Conservation (phyloP, 2,329 filamentous ascomycete species). For the Calonectria hongkongensis region DNA sequence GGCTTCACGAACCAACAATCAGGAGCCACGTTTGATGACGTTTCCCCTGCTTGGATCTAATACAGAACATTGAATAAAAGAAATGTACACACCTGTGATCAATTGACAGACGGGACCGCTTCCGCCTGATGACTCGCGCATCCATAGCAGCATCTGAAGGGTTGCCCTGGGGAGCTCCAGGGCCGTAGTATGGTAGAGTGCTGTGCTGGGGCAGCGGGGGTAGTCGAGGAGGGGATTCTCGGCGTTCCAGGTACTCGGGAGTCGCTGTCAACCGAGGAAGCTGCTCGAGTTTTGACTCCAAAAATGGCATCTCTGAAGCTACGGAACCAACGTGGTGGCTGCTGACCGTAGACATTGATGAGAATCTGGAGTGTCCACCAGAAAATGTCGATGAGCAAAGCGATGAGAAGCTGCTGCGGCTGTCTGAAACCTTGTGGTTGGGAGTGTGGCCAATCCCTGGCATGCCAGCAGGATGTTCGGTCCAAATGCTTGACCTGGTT, state of each 20-base stretch:
- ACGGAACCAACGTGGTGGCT: constrained; percentile 59
- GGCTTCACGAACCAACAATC: background rate
- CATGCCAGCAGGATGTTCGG: constrained; percentile 44
- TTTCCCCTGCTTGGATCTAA: background rate
- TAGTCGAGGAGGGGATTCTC: constrained; percentile 34
- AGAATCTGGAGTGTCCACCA: constrained; percentile 70
- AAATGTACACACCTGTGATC: constrained; percentile 49
- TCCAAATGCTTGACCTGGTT: constrained; percentile 50
- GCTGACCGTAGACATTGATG: constrained; percentile 71
- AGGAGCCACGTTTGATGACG: background rate
- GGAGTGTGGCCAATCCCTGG: constrained; percentile 31
- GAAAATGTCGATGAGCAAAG: constrained; percentile 68
- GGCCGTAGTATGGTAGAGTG: constrained; percentile 7
- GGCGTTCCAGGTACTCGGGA: constrained; percentile 38
- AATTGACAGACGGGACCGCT: constrained; percentile 50
- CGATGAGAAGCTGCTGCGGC: constrained; percentile 71
- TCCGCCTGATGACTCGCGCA: constrained; percentile 46
- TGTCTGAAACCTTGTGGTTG: constrained; percentile 65
- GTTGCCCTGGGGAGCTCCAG: constrained; percentile 31
- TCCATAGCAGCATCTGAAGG: constrained; percentile 47
- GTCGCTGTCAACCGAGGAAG: constrained; percentile 48
- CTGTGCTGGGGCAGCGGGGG: constrained; percentile 39
- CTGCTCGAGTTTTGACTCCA: constrained; percentile 61
- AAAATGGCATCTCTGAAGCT: constrained; percentile 61
- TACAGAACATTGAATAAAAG: background rate